phyloP scores from a whole-genome alignment of 768 basidiomycete genomes.

The Tylopilus subfusipes region DNA sequence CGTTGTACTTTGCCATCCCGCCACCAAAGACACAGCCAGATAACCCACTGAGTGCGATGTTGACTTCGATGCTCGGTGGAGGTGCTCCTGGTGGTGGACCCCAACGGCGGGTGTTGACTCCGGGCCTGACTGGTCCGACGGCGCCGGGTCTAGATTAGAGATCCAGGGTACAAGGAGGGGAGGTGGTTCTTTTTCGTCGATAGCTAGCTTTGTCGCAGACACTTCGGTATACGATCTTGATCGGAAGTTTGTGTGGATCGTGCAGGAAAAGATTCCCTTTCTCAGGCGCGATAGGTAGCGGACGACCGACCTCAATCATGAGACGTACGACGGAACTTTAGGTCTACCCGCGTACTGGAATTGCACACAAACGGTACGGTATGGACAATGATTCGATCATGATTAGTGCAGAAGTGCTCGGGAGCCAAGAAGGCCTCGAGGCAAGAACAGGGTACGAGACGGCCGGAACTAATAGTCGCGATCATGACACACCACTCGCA shows the following conservation, averaged over 20 bases:
- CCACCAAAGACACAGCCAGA: constrained; percentile 65
- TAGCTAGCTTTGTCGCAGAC: constrained; percentile 3
- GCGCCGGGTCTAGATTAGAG: constrained; percentile 29
- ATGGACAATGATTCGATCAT: constrained; percentile 12
- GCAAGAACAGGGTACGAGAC: constrained; percentile 6
- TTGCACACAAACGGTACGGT: constrained; percentile 15
- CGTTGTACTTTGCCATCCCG: constrained; percentile 84
- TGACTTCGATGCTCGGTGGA: constrained; percentile 87
- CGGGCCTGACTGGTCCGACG: constrained; percentile 25
- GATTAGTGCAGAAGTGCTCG: constrained; percentile 17
- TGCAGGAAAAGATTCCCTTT: not conserved
- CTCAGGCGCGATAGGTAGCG: not conserved
- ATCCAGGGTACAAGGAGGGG: not conserved
- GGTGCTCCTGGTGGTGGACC: constrained; percentile 35
- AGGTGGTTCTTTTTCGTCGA: constrained; percentile 9
- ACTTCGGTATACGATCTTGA: constrained; percentile 10
- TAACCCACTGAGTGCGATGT: constrained; percentile 85
- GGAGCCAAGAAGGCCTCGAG: constrained; percentile 10
- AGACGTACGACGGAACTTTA: not conserved
- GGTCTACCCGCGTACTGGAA: not conserved
- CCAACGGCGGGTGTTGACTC: constrained; percentile 28
- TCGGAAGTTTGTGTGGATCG: constrained; percentile 5
- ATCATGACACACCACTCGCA: constrained; percentile 34
- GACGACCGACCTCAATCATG: not conserved
- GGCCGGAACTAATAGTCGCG: constrained; percentile 10